phyloP scores from a whole-genome alignment of 2,329 filamentous ascomycete genomes.

The Lanzia echinophila region DNA sequence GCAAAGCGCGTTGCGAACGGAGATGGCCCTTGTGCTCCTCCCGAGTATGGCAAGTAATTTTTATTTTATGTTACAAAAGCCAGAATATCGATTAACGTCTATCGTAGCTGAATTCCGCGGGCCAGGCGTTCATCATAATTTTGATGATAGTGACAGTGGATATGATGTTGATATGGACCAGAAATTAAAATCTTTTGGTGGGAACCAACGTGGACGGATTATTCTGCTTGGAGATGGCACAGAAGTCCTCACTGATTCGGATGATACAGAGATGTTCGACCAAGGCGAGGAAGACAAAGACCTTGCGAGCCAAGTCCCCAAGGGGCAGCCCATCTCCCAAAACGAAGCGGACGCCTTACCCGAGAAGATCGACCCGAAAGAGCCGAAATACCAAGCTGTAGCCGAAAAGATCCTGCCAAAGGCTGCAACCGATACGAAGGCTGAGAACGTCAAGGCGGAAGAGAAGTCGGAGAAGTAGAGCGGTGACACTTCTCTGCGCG shows the following conservation, averaged over 20 bases:
- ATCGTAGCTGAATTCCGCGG: slow-evolving; percentile 73
- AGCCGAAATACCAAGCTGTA: slow-evolving; percentile 19
- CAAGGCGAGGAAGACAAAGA: slow-evolving; percentile 81
- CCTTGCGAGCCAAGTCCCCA: slow-evolving; percentile 74
- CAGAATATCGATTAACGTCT: slow-evolving; percentile 22
- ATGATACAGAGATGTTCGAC: slow-evolving; percentile 92
- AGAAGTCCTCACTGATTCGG: slow-evolving; percentile 80
- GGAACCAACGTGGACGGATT: slow-evolving; percentile 71
- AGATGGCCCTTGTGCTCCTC: slow-evolving; percentile 95
- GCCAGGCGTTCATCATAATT: slow-evolving; percentile 74
- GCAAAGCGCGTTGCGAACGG: slow-evolving; percentile 90
- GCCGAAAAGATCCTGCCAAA: slow-evolving; percentile 13
- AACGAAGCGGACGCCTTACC: slow-evolving; percentile 8
- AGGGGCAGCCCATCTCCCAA: slow-evolving; percentile 37
- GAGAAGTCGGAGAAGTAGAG: slow-evolving; percentile 1
- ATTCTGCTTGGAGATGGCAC: slow-evolving; percentile 95
- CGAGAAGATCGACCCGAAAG: slow-evolving; percentile 17
- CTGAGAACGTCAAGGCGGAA: background rate
- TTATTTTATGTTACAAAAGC: slow-evolving; percentile 2
- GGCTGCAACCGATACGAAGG: slow-evolving; percentile 6
- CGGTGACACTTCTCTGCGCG: background rate
- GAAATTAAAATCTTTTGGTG: slow-evolving; percentile 56
- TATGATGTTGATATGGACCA: slow-evolving; percentile 70
- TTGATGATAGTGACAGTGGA: slow-evolving; percentile 71
- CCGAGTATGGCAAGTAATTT: slow-evolving; percentile 79